phyloP scores from a whole-genome alignment of 805 yeast species.

The Nakazawaea pomicola region DNA sequence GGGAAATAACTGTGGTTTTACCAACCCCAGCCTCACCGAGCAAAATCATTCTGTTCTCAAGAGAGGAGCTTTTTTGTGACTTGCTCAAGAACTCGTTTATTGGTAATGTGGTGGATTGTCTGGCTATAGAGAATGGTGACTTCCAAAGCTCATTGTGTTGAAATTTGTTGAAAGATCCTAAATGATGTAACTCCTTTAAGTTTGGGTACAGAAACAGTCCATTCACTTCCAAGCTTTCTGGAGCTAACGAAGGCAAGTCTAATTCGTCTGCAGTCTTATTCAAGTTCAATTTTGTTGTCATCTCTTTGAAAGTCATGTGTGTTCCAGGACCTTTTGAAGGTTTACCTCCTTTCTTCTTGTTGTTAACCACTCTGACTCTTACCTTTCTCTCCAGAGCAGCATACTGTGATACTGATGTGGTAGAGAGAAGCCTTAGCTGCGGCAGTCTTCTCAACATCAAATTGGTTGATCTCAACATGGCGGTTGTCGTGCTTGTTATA shows the following conservation, averaged over 20 bases:
- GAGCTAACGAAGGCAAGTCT: conserved; percentile 1
- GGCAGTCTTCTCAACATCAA: conserved; percentile 1
- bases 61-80: conserved; percentile 27
- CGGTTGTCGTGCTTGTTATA: background rate
- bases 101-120: conserved; percentile 39
- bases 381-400: conserved; percentile 9
- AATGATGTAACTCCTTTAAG: conserved; percentile 37
- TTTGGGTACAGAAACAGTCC: conserved; percentile 34
- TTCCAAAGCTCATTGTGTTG: conserved; percentile 66
- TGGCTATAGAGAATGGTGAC: conserved; percentile 55
- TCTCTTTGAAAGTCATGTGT: conserved; percentile 11
- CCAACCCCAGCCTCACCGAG: conserved; percentile 76
- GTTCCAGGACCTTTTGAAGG: conserved; percentile 12
- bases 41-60: conserved; percentile 46
- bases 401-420: background rate
- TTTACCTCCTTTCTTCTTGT: conserved; percentile 11
- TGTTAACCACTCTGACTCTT: conserved; percentile 9
- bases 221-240: background rate
- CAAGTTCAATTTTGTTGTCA: conserved; percentile 3
- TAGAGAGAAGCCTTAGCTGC: conserved; percentile 1
- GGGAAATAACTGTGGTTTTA: conserved; percentile 68
- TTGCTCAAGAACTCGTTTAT: conserved; percentile 34
- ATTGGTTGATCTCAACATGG: conserved; percentile 1
- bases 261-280: background rate
- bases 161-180: conserved; percentile 62